Evolutionary conservation across 176 grass and related monocot species (phyloP).

Genomic region (Pharus latifolius): DNA sequence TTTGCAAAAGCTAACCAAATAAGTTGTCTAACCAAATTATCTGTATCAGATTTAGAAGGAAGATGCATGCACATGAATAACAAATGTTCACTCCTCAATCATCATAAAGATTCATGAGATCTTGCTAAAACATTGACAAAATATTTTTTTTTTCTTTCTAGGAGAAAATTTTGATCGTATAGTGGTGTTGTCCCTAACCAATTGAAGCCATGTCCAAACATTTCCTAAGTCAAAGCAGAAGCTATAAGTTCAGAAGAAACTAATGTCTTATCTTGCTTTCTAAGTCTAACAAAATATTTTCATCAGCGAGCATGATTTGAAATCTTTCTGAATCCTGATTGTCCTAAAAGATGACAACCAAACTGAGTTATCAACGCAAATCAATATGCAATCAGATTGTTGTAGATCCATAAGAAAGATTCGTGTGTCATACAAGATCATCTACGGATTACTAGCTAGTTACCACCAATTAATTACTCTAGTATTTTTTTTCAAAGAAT

Average conservation of each 20-base stretch:
- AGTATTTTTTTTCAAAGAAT: too few species aligned
- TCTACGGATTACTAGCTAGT: not conserved
- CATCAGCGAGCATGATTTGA: not conserved
- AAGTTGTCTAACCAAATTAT: too few species aligned
- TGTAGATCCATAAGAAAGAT: not conserved
- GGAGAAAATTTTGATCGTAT: not conserved
- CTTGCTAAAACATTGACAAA: not conserved
- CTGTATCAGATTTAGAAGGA: too few species aligned
- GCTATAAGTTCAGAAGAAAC: not conserved
- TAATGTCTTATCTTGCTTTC: not conserved
- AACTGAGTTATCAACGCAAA: slow-evolving; percentile 19
- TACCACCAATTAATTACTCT: not conserved
- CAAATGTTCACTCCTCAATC: slow-evolving; percentile 10
- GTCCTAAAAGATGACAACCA: not conserved
- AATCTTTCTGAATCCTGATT: slow-evolving; percentile 5
- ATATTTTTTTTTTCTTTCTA: not conserved
- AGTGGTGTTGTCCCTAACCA: not conserved
- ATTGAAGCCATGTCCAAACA: not conserved
- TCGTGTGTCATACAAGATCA: slow-evolving; percentile 8
- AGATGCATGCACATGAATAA: too few species aligned
- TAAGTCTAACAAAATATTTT: not conserved
- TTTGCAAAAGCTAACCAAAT: too few species aligned
- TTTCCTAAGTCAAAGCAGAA: not conserved
- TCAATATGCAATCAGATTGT: not conserved
- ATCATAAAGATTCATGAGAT: slow-evolving; percentile 19